Evolutionary conservation across 768 basidiomycete species (phyloP).

Genomic region (Sporobolomyces phaffii): DNA sequence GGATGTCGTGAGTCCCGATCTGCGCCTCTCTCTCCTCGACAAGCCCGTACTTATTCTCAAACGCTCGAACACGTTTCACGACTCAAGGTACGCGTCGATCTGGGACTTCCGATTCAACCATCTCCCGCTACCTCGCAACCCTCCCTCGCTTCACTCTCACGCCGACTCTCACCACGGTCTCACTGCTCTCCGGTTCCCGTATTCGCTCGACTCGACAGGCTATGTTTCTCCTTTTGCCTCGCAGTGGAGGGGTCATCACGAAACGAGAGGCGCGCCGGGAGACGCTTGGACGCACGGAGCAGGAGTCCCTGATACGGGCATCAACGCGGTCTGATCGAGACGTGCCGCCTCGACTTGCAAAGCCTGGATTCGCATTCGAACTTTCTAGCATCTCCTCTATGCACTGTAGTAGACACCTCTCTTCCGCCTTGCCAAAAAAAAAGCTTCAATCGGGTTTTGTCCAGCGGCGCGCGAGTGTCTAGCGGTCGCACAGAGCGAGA

Average conservation of each 20-base stretch:
- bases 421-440: background rate
- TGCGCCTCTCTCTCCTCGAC: background rate
- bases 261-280: slow-evolving; percentile 16
- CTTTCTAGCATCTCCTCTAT: background rate
- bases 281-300: slow-evolving; percentile 1
- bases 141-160: background rate
- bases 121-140: slow-evolving; percentile 51
- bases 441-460: slow-evolving; percentile 8
- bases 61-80: no score
- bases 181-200: slow-evolving; percentile 17
- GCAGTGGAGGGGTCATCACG: slow-evolving; percentile 9
- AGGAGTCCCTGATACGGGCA: background rate
- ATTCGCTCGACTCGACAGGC: background rate
- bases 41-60: no score
- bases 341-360: slow-evolving; percentile 13
- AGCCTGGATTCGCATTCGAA: background rate
- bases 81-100: slow-evolving; percentile 57
- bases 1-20: slow-evolving; percentile 25
- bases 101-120: slow-evolving; percentile 61
- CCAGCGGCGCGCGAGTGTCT: no score
- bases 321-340: background rate
- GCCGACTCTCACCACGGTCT: background rate
- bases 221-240: background rate
- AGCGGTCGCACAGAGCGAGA: no score
- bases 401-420: slow-evolving; percentile 4